These are phyloP conservation scores for Pelargonium fulgidum DNA, from an alignment of 441 rosid species.

Conservation along the genomic window DNA sequence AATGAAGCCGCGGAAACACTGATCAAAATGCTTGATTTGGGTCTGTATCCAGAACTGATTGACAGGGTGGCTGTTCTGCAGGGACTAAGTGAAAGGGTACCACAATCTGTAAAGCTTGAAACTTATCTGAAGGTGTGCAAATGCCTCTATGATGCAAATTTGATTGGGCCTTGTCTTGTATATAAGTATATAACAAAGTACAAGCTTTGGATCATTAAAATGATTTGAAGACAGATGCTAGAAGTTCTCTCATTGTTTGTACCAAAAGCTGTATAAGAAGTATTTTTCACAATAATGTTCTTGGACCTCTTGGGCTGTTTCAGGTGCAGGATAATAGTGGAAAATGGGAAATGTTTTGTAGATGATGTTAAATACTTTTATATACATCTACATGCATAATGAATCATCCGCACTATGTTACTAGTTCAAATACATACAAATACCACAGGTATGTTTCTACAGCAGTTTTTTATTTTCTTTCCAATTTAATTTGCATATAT, in stretches of 20 bases:
- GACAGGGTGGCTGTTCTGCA: constrained; percentile 85
- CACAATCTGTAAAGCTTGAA: constrained; percentile 45
- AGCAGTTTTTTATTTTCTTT: not conserved
- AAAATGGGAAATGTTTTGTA: constrained; percentile 1
- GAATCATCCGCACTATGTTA: constrained; percentile 7
- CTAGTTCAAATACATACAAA: not conserved
- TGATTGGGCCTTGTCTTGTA: constrained; percentile 70
- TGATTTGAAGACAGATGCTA: constrained; percentile 40
- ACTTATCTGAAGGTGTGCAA: constrained; percentile 61
- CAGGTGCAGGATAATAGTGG: constrained; percentile 7
- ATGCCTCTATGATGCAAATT: constrained; percentile 50
- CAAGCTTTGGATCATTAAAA: constrained; percentile 71
- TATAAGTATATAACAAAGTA: constrained; percentile 58
- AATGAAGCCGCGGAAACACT: constrained; percentile 68
- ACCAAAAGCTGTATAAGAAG: constrained; percentile 6
- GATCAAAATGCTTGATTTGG: constrained; percentile 62
- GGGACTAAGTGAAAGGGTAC: constrained; percentile 67
- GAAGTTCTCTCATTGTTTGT: constrained; percentile 8
- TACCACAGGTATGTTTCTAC: constrained; percentile 5
- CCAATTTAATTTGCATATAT: not conserved
- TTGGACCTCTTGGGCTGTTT: not conserved
- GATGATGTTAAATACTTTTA: constrained; percentile 13
- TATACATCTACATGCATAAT: constrained; percentile 13
- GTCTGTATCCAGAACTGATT: constrained; percentile 63
- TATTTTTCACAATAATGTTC: not conserved